A percentile compares a stretch with the other conserved stretches of the same genome.
These are phyloP conservation scores for Ballota nigra DNA, from an alignment of 257 asterid genomes.

Conservation along the genomic window DNA sequence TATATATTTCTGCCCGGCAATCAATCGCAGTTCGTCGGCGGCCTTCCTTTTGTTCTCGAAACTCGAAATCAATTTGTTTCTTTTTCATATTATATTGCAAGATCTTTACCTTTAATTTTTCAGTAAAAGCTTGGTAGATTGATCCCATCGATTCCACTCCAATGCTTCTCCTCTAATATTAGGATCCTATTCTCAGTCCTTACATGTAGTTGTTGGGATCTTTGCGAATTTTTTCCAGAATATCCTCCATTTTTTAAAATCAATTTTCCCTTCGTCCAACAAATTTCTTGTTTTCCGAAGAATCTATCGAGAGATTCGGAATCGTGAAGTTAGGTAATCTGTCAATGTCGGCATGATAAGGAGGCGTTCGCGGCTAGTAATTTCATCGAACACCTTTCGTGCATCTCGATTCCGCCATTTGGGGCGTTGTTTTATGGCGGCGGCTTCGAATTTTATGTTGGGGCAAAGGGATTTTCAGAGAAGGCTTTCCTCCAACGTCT, in stretches of 20 bases:
- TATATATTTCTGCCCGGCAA: not conserved
- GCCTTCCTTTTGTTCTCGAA: not conserved
- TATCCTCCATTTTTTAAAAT: slow-evolving; percentile 10
- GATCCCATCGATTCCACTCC: slow-evolving; percentile 19
- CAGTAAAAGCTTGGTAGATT: not conserved
- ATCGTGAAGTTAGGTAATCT: not conserved
- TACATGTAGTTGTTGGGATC: slow-evolving; percentile 9
- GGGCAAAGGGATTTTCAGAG: slow-evolving; percentile 41
- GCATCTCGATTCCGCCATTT: slow-evolving; percentile 21
- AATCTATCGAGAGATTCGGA: not conserved
- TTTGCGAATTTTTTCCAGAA: not conserved
- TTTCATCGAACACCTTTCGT: slow-evolving; percentile 20
- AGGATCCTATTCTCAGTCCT: slow-evolving; percentile 12
- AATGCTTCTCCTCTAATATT: not conserved
- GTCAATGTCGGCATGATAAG: slow-evolving; percentile 54
- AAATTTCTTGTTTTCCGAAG: not conserved
- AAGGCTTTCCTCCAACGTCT: slow-evolving; percentile 25
- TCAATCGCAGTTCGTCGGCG: slow-evolving; percentile 1
- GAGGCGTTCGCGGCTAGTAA: slow-evolving; percentile 27
- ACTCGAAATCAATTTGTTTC: not conserved
- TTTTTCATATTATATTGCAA: not conserved
- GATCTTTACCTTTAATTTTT: not conserved
- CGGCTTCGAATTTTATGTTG: slow-evolving; percentile 35
- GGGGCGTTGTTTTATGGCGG: slow-evolving; percentile 49
- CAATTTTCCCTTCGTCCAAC: not conserved